Conservation (phyloP, 768 basidiomycete species). For the Boletus vinaceobasis region DNA sequence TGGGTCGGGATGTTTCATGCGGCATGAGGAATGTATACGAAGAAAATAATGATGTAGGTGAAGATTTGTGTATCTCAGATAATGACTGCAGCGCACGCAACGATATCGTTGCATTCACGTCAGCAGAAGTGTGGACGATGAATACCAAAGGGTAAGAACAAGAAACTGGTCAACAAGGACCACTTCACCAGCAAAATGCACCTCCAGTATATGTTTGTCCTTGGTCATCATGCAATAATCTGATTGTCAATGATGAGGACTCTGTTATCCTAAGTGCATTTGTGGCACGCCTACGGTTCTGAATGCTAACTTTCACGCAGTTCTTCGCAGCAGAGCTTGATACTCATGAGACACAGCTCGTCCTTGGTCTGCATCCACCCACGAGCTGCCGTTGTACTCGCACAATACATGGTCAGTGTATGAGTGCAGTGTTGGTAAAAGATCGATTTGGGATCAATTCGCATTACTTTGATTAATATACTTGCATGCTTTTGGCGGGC, state of each 20-base stretch:
- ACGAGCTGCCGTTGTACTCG: not conserved
- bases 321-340: slow-evolving; percentile 73
- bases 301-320: slow-evolving; percentile 43
- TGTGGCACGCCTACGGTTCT: slow-evolving; percentile 10
- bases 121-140: slow-evolving; percentile 55
- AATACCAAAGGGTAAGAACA: slow-evolving; percentile 90
- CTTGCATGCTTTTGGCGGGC: not conserved
- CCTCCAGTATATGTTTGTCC: slow-evolving; percentile 56
- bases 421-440: not conserved
- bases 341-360: not conserved
- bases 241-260: slow-evolving; percentile 64
- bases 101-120: slow-evolving; percentile 40
- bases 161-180: slow-evolving; percentile 99
- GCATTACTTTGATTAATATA: slow-evolving; percentile 2
- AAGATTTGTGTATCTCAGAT: slow-evolving; percentile 53
- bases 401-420: not conserved
- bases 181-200: slow-evolving; percentile 99
- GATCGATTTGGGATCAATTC: not conserved
- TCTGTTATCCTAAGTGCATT: slow-evolving; percentile 93
- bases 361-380: not conserved
- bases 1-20: slow-evolving; percentile 83
- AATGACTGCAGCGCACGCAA: slow-evolving; percentile 71
- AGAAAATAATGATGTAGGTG: slow-evolving; percentile 66
- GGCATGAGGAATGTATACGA: slow-evolving; percentile 92
- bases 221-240: slow-evolving; percentile 3